A percentile compares a stretch with the other conserved stretches of the same genome.
These are phyloP conservation scores for Daedaleopsis sinensis DNA, from an alignment of 768 basidiomycete genomes.

Conservation along the genomic window DNA sequence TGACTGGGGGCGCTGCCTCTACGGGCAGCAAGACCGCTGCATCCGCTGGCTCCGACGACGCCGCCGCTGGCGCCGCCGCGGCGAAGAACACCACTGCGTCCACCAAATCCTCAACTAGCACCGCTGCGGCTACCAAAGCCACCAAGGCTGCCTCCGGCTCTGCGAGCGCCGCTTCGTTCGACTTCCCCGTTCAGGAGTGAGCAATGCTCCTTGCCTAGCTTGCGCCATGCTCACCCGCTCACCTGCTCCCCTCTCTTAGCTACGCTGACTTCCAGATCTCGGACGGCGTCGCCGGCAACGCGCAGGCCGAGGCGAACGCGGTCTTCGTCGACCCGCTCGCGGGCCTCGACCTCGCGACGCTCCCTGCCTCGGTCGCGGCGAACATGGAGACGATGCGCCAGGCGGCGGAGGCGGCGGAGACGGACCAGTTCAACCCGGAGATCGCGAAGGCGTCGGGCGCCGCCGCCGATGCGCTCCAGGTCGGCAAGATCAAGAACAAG, in stretches of 20 bases:
- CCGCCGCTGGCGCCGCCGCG: neutral
- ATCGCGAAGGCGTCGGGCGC: constrained; percentile 38
- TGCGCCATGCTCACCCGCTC: constrained; percentile 35
- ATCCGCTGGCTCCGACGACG: constrained; percentile 13
- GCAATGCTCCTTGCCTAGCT: constrained; percentile 30
- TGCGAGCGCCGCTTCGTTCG: constrained; percentile 5
- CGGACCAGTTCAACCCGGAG: constrained; percentile 38
- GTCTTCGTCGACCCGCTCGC: constrained; percentile 42
- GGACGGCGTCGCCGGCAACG: constrained; percentile 39
- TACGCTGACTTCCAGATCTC: constrained; percentile 46
- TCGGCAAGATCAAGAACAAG: constrained; percentile 49
- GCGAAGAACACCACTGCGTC: neutral
- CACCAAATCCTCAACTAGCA: neutral
- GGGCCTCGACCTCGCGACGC: constrained; percentile 37
- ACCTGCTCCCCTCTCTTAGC: constrained; percentile 21
- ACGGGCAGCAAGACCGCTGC: constrained; percentile 23
- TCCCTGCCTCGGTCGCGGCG: constrained; percentile 30
- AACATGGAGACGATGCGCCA: constrained; percentile 38
- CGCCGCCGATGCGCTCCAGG: constrained; percentile 34
- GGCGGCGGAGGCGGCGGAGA: constrained; percentile 41
- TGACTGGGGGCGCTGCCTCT: constrained; percentile 18
- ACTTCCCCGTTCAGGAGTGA: constrained; percentile 17
- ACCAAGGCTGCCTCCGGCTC: too few relatives aligned
- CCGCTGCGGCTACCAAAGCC: neutral
- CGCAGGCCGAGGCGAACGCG: constrained; percentile 39